Percentiles rank a stretch among this genome's conserved stretches.
Conservation (phyloP, 495 filamentous ascomycete species). For the Aspergillus haitiensis region DNA sequence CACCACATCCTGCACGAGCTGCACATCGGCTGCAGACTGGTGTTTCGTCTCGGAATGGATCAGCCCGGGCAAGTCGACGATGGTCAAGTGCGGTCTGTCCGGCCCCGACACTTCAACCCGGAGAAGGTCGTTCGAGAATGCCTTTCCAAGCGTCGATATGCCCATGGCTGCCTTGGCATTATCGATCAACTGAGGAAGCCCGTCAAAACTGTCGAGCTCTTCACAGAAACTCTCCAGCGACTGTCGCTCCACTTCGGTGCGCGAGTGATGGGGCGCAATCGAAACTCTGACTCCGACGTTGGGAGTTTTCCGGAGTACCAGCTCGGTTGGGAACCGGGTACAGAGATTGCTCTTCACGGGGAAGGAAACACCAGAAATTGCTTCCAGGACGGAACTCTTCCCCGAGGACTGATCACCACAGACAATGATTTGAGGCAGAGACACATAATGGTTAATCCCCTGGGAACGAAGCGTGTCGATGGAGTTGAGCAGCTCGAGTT, state of each 20-base stretch:
- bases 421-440: conserved; percentile 62
- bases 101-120: conserved; percentile 55
- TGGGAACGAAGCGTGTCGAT: conserved; percentile 56
- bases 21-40: conserved; percentile 46
- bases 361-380: conserved; percentile 63
- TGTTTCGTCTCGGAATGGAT: conserved; percentile 50
- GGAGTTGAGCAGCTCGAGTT: conserved; percentile 50
- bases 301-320: conserved; percentile 50
- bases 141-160: conserved; percentile 36
- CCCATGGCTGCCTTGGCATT: conserved; percentile 55
- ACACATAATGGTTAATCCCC: conserved; percentile 58
- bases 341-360: conserved; percentile 53
- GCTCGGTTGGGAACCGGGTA: conserved; percentile 59
- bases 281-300: conserved; percentile 33
- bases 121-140: conserved; percentile 51
- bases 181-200: conserved; percentile 45
- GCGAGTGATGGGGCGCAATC: conserved; percentile 38
- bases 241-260: conserved; percentile 27
- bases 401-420: conserved; percentile 49
- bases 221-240: conserved; percentile 34
- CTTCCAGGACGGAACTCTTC: conserved; percentile 60
- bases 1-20: conserved; percentile 46
- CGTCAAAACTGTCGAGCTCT: conserved; percentile 35
- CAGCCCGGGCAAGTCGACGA: conserved; percentile 58
- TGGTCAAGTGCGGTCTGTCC: conserved; percentile 52